A percentile compares a stretch with the other conserved stretches of the same genome.
Conservation (phyloP, 2,329 filamentous ascomycete species). For the Pseudocercospora eumusae region DNA sequence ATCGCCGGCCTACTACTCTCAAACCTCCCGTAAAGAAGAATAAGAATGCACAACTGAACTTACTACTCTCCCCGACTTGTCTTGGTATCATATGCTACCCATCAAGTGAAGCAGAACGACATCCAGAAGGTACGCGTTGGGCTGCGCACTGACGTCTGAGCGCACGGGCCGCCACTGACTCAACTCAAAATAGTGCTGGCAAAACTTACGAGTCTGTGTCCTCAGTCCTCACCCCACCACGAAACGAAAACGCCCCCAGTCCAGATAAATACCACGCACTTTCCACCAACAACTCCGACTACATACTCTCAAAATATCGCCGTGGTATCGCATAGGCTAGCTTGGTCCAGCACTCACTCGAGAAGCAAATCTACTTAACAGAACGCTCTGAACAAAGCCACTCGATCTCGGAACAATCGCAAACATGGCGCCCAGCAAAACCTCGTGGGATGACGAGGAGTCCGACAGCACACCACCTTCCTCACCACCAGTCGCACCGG, state of each 20-base stretch:
- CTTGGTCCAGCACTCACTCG: not conserved
- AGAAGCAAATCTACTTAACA: not conserved
- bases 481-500: slow-evolving; percentile 50
- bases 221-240: not conserved
- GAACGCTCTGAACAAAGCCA: slow-evolving; percentile 6
- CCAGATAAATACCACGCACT: not conserved
- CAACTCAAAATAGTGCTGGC: too few relatives aligned
- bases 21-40: too few relatives aligned
- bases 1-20: too few relatives aligned
- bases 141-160: not conserved
- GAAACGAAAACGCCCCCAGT: not conserved
- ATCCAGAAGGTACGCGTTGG: not conserved
- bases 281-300: not conserved
- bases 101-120: not conserved
- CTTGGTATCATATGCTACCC: not conserved
- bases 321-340: not conserved
- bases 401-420: slow-evolving; percentile 30
- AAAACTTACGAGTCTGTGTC: too few relatives aligned
- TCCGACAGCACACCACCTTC: slow-evolving; percentile 54
- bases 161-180: too few relatives aligned
- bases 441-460: slow-evolving; percentile 55
- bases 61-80: too few relatives aligned
- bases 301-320: not conserved
- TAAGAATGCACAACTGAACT: too few relatives aligned
- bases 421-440: slow-evolving; percentile 41